phyloP scores from a whole-genome alignment of 257 asterid species.

The Thymus quinquecostatus region DNA sequence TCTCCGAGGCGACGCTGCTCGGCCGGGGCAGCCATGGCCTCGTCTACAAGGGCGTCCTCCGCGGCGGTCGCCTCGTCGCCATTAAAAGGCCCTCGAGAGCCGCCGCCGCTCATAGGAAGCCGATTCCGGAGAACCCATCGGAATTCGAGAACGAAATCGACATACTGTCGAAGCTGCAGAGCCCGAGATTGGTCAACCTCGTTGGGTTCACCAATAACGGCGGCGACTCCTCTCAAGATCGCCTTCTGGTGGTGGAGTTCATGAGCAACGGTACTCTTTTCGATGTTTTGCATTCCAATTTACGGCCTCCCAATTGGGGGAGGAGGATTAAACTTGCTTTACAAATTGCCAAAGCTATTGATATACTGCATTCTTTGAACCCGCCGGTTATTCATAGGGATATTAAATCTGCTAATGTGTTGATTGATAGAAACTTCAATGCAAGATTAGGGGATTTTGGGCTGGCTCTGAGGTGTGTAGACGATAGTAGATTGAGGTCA shows the following conservation, averaged over 20 bases:
- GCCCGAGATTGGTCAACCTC: slow-evolving; percentile 75
- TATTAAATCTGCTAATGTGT: slow-evolving; percentile 78
- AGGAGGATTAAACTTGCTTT: slow-evolving; percentile 70
- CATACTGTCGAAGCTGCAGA: slow-evolving; percentile 61
- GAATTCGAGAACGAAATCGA: slow-evolving; percentile 84
- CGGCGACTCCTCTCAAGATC: slow-evolving; percentile 37
- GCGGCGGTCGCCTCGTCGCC: slow-evolving; percentile 74
- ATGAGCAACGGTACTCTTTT: slow-evolving; percentile 86
- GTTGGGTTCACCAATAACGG: slow-evolving; percentile 60
- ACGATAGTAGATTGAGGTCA: slow-evolving; percentile 63
- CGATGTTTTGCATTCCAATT: slow-evolving; percentile 64
- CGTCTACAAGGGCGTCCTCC: slow-evolving; percentile 78
- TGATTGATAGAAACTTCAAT: slow-evolving; percentile 69
- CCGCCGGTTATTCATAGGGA: slow-evolving; percentile 87
- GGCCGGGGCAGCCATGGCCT: slow-evolving; percentile 90
- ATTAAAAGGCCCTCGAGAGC: slow-evolving; percentile 67
- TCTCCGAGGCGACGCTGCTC: slow-evolving; percentile 64
- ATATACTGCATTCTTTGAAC: slow-evolving; percentile 56
- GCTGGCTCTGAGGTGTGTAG: slow-evolving; percentile 70
- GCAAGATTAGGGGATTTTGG: slow-evolving; percentile 92
- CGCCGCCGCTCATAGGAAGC: slow-evolving; percentile 28
- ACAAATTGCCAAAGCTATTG: slow-evolving; percentile 76
- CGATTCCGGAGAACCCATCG: slow-evolving; percentile 47
- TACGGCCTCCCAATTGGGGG: slow-evolving; percentile 76
- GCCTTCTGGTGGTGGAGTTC: slow-evolving; percentile 79